phyloP scores from a whole-genome alignment of 2,329 filamentous ascomycete genomes.

The Botrytis aclada region DNA sequence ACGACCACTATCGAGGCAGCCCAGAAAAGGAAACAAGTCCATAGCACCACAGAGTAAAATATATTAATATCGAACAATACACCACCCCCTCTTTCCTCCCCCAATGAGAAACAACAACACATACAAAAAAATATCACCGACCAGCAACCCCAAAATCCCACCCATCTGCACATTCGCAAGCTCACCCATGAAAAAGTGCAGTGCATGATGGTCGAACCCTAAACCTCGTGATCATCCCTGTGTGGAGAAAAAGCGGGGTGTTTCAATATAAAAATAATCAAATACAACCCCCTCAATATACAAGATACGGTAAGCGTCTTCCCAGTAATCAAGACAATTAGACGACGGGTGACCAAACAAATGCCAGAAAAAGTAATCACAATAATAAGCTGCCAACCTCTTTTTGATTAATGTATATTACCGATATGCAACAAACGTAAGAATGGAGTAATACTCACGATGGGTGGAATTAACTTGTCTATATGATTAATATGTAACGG shows the following conservation, averaged over 20 bases:
- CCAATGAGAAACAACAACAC: background rate
- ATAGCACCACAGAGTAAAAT: background rate
- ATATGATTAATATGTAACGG: background rate
- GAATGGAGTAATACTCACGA: background rate
- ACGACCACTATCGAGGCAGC: background rate
- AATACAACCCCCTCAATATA: constrained; percentile 1
- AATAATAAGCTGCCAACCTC: constrained; percentile 2
- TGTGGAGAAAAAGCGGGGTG: constrained; percentile 7
- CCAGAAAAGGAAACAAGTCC: background rate
- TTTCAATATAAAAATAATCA: constrained; percentile 11
- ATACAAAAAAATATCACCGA: background rate
- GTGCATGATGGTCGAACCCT: background rate
- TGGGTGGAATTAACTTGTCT: background rate
- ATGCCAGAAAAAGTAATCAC: background rate
- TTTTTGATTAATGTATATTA: constrained; percentile 13
- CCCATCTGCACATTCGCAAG: background rate
- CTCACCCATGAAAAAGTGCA: background rate
- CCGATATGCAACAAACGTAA: constrained; percentile 5
- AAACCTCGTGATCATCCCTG: constrained; percentile 8
- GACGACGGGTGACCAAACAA: background rate
- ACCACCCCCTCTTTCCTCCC: background rate
- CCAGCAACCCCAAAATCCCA: background rate
- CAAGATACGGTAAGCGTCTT: background rate
- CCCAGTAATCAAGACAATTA: background rate
- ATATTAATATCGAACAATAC: background rate